Evolutionary conservation across 116 monocot genomes (phyloP).

Genomic region (Dioscorea cayenensis): DNA sequence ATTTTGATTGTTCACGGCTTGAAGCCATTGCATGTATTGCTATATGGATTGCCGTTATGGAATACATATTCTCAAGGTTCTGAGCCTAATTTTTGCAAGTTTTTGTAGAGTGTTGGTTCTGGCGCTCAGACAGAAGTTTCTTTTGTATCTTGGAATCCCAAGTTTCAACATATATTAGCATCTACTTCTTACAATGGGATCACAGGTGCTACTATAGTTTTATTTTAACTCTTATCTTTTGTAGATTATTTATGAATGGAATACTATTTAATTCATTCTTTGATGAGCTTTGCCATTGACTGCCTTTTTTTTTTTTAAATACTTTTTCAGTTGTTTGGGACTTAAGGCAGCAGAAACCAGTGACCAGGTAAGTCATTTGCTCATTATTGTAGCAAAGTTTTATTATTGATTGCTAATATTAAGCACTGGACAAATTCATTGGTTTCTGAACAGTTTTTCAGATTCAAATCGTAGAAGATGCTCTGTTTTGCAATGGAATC

Average conservation of each 20-base stretch:
- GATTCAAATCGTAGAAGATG: constrained; percentile 80
- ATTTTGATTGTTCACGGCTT: neutral
- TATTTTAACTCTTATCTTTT: no score
- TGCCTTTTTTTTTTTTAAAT: neutral
- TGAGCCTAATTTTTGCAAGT: neutral
- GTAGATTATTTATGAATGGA: no score
- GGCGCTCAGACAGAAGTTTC: constrained; percentile 84
- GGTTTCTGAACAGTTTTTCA: constrained; percentile 61
- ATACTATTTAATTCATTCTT: no score
- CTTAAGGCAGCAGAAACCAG: constrained; percentile 75
- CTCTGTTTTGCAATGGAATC: constrained; percentile 99
- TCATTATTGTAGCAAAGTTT: neutral
- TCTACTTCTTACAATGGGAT: constrained; percentile 92
- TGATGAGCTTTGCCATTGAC: no score
- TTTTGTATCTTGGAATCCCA: constrained; percentile 90
- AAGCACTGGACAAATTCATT: neutral
- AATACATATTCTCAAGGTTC: neutral
- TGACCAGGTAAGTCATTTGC: constrained; percentile 62
- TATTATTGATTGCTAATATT: neutral
- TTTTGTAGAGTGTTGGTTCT: constrained; percentile 47
- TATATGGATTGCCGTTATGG: neutral
- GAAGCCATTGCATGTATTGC: neutral
- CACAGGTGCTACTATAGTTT: constrained; percentile 36
- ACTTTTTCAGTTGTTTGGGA: constrained; percentile 90
- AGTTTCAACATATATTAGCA: constrained; percentile 87